Base-by-base conservation (phyloP, 2,329 filamentous ascomycete species). In the Claviceps quebecensis region DNA sequence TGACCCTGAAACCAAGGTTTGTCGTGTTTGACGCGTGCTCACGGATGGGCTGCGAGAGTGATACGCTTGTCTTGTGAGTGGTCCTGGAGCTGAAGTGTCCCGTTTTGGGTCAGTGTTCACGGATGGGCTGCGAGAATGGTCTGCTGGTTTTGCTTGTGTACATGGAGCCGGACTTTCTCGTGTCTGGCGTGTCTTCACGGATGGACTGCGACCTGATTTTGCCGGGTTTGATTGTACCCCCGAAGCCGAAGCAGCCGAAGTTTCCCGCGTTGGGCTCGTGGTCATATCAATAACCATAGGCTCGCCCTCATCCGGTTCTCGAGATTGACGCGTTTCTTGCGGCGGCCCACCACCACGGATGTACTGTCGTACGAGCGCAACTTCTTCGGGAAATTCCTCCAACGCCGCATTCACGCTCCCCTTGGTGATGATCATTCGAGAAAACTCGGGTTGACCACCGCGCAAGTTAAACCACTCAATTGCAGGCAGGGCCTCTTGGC, bases 401-500 rank as follows among this genome's bases (percentile, higher is more conserved):
- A 69, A 56, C 5, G 72, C 63, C 11, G 57, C 56, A 1, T 61
- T 56, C 4, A 74, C 54, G 43, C 67, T 72, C 11, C 56, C 53
- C 34, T 58, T 63, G 3, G 60, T 66, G 9, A 75, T 60, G 26
- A 72, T 54, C 47, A 63, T 60, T 16, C 56, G 54, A 6, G 51
- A 59, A 55, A 62, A 72, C 0, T 61, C 38, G 1, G 65, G 62
- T 6, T 45, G 56, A 3, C 60, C 62, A 1, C 55, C 52, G 1
- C 61, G 57, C 22, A 58, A 59, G 45, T 65, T 69, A 57, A 60
- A 73, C 67, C 71, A 78, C 26, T 72, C 60, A 3, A 72, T 59
- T 1, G 68, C 69, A 3, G 67, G 61, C 8, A 71, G 62, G 0
- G 65, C 55, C 22, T 63, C 58, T 22, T 59, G 58, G 2, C 54